Percentiles rank a stretch among this genome's conserved stretches.
Conservation (phyloP, 352 stramenopile species). For the Phytophthora pini region DNA sequence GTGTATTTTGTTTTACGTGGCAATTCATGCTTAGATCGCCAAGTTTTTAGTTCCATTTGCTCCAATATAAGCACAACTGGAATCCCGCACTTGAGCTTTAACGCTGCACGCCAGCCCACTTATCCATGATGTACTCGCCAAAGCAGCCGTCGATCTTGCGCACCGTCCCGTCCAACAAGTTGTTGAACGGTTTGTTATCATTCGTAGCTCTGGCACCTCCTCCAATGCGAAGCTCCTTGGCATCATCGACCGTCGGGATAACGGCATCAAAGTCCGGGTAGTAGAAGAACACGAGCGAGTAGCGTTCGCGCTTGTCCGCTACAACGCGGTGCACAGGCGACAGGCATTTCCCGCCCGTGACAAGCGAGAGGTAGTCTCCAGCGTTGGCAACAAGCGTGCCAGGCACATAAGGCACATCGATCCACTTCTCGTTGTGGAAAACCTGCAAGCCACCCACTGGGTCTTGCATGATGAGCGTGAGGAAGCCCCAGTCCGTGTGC, state of each 20-base stretch:
- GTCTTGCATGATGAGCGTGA: constrained; percentile 88
- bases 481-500: constrained; percentile 86
- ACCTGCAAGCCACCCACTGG: constrained; percentile 73
- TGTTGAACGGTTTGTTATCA: constrained; percentile 63
- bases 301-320: constrained; percentile 72
- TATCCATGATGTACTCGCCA: constrained; percentile 85
- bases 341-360: constrained; percentile 65
- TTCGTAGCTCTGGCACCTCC: constrained; percentile 41
- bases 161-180: constrained; percentile 72
- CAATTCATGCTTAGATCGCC: no score
- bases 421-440: constrained; percentile 72
- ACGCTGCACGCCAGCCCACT: constrained; percentile 81
- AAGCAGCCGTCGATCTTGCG: constrained; percentile 64
- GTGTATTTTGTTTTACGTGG: no score
- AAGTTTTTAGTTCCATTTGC: no score
- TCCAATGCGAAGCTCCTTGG: constrained; percentile 45
- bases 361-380: constrained; percentile 84
- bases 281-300: constrained; percentile 89
- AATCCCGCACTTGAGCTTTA: constrained; percentile 5
- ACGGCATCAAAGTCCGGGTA: constrained; percentile 83
- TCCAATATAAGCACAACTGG: no score
- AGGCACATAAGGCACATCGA: constrained; percentile 76
- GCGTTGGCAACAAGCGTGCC: constrained; percentile 80
- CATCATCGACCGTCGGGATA: constrained; percentile 50
- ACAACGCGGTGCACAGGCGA: constrained; percentile 83